A percentile compares a stretch with the other conserved stretches of the same genome.
phyloP scores from a whole-genome alignment of 2,329 filamentous ascomycete species.

The Cercospora zeae-maydis region DNA sequence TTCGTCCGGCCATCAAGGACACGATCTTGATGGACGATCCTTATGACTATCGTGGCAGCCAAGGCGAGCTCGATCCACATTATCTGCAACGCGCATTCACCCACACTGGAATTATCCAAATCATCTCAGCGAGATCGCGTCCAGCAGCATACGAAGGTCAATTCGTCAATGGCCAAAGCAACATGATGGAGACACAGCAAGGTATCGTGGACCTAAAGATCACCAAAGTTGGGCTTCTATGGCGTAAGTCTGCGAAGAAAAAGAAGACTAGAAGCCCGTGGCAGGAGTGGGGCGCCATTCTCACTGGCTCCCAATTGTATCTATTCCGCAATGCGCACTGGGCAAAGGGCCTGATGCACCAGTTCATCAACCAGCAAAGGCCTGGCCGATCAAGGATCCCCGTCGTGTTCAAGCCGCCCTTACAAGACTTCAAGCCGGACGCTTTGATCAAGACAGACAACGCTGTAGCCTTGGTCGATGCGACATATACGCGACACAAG shows the following conservation, averaged over 20 bases:
- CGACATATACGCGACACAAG: slow-evolving; percentile 90
- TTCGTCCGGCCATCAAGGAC: slow-evolving; percentile 86
- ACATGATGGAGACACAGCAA: slow-evolving; percentile 76
- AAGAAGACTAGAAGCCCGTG: slow-evolving; percentile 92
- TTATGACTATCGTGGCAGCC: slow-evolving; percentile 80
- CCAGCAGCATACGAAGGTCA: slow-evolving; percentile 94
- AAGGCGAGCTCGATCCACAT: slow-evolving; percentile 70
- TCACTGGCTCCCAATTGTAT: slow-evolving; percentile 95
- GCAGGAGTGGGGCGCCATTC: slow-evolving; percentile 97
- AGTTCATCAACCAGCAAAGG: slow-evolving; percentile 71
- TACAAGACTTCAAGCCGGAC: slow-evolving; percentile 91
- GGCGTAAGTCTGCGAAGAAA: slow-evolving; percentile 93
- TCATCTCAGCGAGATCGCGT: slow-evolving; percentile 86
- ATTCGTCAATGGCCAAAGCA: slow-evolving; percentile 25
- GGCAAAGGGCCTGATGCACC: slow-evolving; percentile 86
- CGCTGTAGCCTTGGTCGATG: slow-evolving; percentile 82
- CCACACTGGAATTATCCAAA: slow-evolving; percentile 86
- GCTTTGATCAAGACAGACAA: slow-evolving; percentile 89
- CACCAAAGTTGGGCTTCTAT: slow-evolving; percentile 89
- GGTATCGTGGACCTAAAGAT: slow-evolving; percentile 97
- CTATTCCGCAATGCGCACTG: slow-evolving; percentile 92
- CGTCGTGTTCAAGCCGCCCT: slow-evolving; percentile 82
- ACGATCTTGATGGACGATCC: slow-evolving; percentile 88
- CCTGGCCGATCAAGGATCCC: slow-evolving; percentile 71
- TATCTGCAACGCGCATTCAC: slow-evolving; percentile 86